phyloP scores from a whole-genome alignment of 2,329 filamentous ascomycete genomes.

The Cladobotryum mycophilum region DNA sequence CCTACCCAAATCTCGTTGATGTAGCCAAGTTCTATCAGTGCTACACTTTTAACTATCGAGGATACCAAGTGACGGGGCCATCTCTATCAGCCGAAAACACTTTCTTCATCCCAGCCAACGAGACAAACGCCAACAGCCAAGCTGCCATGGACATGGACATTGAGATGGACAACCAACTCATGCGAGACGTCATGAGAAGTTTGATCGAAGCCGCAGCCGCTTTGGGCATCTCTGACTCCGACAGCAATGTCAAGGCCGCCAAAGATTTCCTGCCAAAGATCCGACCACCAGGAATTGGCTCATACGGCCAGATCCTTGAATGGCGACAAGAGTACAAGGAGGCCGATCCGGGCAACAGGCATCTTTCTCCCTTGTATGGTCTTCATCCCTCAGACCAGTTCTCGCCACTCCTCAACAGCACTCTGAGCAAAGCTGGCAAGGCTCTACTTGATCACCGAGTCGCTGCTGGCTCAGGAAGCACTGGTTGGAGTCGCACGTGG shows the following conservation, averaged over 20 bases:
- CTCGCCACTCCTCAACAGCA: conserved; percentile 12
- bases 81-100: conserved; percentile 24
- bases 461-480: conserved; percentile 22
- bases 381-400: conserved; percentile 34
- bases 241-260: conserved; percentile 7
- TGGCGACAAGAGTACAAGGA: conserved; percentile 29
- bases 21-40: conserved; percentile 28
- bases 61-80: conserved; percentile 20
- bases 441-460: conserved; percentile 26
- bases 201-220: conserved; percentile 7
- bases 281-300: conserved; percentile 11
- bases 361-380: conserved; percentile 41
- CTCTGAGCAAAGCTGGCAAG: conserved; percentile 17
- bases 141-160: conserved; percentile 16
- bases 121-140: conserved; percentile 1
- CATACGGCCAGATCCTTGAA: conserved; percentile 30
- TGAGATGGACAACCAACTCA: conserved; percentile 23
- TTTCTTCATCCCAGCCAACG: conserved; percentile 15
- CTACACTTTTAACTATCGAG: conserved; percentile 24
- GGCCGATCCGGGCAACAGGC: conserved; percentile 39
- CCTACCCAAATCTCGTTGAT: conserved; percentile 24
- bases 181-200: conserved; percentile 10
- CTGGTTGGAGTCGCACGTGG: conserved; percentile 41
- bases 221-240: conserved; percentile 4
- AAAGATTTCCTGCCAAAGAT: conserved; percentile 9